Evolutionary conservation across 2,329 filamentous ascomycete genomes (phyloP).

Genomic region (Fusarium illudens): DNA sequence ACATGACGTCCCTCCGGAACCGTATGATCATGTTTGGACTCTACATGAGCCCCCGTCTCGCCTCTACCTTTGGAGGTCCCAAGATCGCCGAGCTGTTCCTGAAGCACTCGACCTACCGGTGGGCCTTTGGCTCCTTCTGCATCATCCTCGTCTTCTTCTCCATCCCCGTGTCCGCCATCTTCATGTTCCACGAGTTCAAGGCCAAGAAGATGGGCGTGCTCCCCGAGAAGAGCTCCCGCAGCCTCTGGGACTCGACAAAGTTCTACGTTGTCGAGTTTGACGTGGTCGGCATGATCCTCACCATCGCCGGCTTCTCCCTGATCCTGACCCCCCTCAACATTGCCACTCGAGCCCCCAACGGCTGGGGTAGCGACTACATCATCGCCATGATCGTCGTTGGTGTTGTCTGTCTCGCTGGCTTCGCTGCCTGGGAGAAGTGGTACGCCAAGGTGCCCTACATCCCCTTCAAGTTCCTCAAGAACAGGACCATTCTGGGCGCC

Average conservation of each 20-base stretch:
- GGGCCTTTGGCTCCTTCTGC: slow-evolving; percentile 67
- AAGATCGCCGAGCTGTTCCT: slow-evolving; percentile 37
- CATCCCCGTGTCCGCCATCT: slow-evolving; percentile 64
- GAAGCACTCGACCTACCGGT: slow-evolving; percentile 36
- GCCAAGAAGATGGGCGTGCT: slow-evolving; percentile 61
- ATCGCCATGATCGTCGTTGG: slow-evolving; percentile 67
- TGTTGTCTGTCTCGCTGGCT: slow-evolving; percentile 54
- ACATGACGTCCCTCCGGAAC: slow-evolving; percentile 55
- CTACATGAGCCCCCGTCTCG: slow-evolving; percentile 54
- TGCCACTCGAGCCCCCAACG: slow-evolving; percentile 48
- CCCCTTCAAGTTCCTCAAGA: slow-evolving; percentile 58
- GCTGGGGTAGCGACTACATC: slow-evolving; percentile 60
- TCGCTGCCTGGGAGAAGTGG: slow-evolving; percentile 66
- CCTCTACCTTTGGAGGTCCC: slow-evolving; percentile 53
- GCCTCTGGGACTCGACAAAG: slow-evolving; percentile 53
- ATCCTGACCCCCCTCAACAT: slow-evolving; percentile 71
- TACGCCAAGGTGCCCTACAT: slow-evolving; percentile 56
- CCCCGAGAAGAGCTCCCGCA: slow-evolving; percentile 52
- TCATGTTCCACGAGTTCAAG: slow-evolving; percentile 64
- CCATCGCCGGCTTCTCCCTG: slow-evolving; percentile 60
- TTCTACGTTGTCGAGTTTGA: slow-evolving; percentile 39
- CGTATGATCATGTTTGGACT: slow-evolving; percentile 56
- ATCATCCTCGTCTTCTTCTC: slow-evolving; percentile 70
- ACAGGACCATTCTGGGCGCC: slow-evolving; percentile 59
- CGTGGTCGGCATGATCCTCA: slow-evolving; percentile 61